phyloP scores from a whole-genome alignment of 208 protist genomes.

The Phytomonas serpens region DNA sequence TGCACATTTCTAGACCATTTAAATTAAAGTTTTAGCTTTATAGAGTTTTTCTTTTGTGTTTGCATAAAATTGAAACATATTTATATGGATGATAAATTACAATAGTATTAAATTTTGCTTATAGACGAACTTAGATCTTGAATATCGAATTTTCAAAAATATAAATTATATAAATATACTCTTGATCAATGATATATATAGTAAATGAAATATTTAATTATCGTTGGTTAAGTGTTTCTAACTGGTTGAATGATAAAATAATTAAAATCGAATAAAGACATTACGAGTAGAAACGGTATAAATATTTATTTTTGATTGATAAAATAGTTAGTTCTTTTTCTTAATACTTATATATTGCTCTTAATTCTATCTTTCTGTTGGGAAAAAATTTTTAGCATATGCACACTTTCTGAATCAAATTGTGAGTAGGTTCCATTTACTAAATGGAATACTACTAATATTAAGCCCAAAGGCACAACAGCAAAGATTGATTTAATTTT shows the following conservation, averaged over 20 bases:
- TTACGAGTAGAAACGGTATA: not conserved
- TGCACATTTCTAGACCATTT: not conserved
- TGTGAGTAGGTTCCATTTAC: too few species aligned
- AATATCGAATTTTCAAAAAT: not conserved
- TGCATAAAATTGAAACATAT: not conserved
- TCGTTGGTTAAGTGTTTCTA: not conserved
- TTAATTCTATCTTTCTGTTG: constrained; percentile 2
- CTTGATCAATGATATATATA: not conserved
- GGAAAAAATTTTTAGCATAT: not conserved
- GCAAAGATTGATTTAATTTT: too few species aligned
- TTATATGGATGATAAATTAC: not conserved
- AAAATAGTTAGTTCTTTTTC: not conserved
- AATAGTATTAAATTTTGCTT: not conserved
- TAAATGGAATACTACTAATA: too few species aligned
- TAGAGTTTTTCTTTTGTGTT: not conserved
- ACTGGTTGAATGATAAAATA: not conserved
- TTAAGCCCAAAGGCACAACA: too few species aligned
- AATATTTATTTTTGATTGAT: not conserved
- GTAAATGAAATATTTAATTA: not conserved
- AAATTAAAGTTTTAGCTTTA: not conserved
- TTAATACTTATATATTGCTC: constrained; percentile 7
- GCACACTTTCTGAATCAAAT: constrained; percentile 4
- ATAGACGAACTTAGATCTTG: not conserved
- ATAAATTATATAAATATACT: not conserved
- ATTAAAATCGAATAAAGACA: constrained; percentile 3